A percentile compares a stretch with the other conserved stretches of the same genome.
These are phyloP conservation scores for Clonostachys rhizophaga DNA, from an alignment of 2,329 filamentous ascomycete species.

Conservation along the genomic window DNA sequence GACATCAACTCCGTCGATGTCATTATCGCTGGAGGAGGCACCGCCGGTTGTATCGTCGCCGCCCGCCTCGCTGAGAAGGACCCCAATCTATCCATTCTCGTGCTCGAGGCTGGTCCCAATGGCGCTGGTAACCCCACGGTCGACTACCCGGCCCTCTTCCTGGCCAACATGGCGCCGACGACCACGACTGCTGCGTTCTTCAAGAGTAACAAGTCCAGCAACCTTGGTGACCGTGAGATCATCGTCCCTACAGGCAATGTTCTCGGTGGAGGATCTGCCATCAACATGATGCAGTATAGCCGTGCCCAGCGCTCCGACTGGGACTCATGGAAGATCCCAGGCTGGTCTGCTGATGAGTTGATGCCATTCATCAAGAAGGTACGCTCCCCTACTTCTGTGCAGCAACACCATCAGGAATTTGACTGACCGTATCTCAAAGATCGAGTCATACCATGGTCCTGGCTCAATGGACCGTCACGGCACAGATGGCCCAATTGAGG, in stretches of 20 bases:
- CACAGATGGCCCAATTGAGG: constrained; percentile 37
- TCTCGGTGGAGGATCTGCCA: constrained; percentile 22
- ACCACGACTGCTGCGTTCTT: constrained; percentile 14
- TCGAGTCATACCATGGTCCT: constrained; percentile 41
- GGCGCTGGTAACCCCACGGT: constrained; percentile 15
- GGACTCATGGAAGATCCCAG: constrained; percentile 9
- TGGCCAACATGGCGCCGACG: constrained; percentile 9
- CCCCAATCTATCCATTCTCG: constrained; percentile 39
- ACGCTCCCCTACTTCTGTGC: background rate
- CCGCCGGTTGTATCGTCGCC: constrained; percentile 43
- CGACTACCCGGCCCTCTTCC: constrained; percentile 35
- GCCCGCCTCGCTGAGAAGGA: constrained; percentile 43
- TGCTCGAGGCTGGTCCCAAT: constrained; percentile 23
- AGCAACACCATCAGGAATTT: background rate
- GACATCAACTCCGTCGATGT: constrained; percentile 39
- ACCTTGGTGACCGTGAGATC: constrained; percentile 7
- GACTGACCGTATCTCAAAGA: constrained; percentile 11
- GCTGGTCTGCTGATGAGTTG: constrained; percentile 9
- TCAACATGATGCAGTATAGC: constrained; percentile 25
- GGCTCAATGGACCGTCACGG: constrained; percentile 38
- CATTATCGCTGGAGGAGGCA: constrained; percentile 45
- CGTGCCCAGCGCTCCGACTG: constrained; percentile 12
- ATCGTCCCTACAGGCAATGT: constrained; percentile 15
- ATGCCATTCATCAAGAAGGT: constrained; percentile 11
- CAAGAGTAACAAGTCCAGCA: constrained; percentile 9